Evolutionary conservation across 306 rosid genomes (phyloP).

Genomic region (Chamaecrista fasciculata): DNA sequence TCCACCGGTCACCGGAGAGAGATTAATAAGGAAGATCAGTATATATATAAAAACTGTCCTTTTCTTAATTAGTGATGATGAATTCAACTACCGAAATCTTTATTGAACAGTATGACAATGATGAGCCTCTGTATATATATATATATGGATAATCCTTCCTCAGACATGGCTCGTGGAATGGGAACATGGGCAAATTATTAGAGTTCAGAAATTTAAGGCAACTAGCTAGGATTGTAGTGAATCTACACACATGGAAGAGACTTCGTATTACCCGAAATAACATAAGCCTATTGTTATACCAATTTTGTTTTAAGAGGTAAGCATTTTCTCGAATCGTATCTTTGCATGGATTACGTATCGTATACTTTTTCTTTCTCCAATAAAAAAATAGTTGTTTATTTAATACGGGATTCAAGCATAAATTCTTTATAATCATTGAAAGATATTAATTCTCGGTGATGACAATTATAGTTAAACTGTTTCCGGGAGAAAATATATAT

Average conservation of each 20-base stretch:
- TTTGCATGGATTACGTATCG: conserved; percentile 3
- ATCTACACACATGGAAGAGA: neutral
- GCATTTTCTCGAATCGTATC: neutral
- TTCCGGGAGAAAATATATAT: neutral
- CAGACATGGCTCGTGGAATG: neutral
- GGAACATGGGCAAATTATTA: neutral
- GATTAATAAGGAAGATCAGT: too few species aligned
- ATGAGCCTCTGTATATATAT: neutral
- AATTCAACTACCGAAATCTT: neutral
- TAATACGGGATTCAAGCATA: neutral
- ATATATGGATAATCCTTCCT: neutral
- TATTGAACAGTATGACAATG: neutral
- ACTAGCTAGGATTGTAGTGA: neutral
- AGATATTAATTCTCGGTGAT: neutral
- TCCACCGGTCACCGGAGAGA: too few species aligned
- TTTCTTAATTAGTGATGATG: too few species aligned
- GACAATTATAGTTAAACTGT: neutral
- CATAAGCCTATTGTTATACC: neutral
- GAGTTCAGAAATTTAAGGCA: neutral
- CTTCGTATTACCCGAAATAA: neutral
- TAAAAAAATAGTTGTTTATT: neutral
- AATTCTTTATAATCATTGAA: neutral
- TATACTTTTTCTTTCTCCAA: neutral
- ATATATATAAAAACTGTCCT: too few species aligned
- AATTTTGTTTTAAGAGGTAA: neutral